These are phyloP conservation scores for Mimosa pudica DNA, from an alignment of 306 rosid species.

Conservation along the genomic window DNA sequence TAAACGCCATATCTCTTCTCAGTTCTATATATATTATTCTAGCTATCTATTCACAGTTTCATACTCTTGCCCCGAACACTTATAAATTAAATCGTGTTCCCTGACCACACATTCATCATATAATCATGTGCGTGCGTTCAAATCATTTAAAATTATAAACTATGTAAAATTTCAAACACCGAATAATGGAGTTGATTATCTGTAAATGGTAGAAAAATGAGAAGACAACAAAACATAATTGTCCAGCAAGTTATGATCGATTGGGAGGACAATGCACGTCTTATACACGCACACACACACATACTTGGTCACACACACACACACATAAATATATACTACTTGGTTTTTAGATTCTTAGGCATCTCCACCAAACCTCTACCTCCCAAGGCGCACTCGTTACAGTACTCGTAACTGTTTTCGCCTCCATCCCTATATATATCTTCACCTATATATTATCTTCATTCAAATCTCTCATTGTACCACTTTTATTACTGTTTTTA, in stretches of 20 bases:
- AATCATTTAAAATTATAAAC: not conserved
- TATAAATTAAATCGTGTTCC: not conserved
- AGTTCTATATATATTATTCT: not conserved
- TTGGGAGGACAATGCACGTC: not conserved
- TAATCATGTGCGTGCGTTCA: not conserved
- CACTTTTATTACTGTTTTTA: no score
- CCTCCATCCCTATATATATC: not conserved
- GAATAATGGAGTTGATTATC: not conserved
- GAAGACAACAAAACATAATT: constrained; percentile 6
- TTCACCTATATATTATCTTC: not conserved
- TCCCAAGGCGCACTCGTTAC: not conserved
- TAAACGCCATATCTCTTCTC: not conserved
- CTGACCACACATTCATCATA: not conserved
- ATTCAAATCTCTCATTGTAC: not conserved
- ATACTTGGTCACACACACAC: no score
- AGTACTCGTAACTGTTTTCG: constrained; percentile 1
- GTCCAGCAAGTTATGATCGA: not conserved
- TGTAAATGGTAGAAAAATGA: not conserved
- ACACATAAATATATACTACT: no score
- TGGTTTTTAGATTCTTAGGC: not conserved
- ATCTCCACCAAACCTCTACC: not conserved
- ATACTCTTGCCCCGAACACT: not conserved
- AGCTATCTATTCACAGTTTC: not conserved
- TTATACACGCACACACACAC: no score
- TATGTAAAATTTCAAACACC: no score